A percentile compares a stretch with the other conserved stretches of the same genome.
Evolutionary conservation across 805 yeast species (phyloP).

Genomic region (Sugiyamaella floridensis): DNA sequence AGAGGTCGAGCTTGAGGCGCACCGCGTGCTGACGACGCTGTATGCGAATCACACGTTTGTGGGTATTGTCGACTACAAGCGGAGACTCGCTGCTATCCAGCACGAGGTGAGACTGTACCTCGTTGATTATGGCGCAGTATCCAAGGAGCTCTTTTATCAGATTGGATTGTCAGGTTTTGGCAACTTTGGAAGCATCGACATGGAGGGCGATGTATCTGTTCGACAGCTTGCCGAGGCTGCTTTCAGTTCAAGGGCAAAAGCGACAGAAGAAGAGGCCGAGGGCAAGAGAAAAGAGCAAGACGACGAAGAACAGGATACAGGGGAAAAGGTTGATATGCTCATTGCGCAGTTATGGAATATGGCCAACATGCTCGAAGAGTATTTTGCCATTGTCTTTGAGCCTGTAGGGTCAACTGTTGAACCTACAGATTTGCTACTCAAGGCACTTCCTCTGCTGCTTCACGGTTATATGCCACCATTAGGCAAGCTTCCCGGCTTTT

Average conservation of each 20-base stretch:
- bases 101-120: slow-evolving; percentile 69
- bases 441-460: slow-evolving; percentile 60
- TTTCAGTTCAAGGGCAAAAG: slow-evolving; percentile 20
- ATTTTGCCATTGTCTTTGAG: slow-evolving; percentile 52
- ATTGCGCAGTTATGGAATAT: slow-evolving; percentile 37
- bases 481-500: slow-evolving; percentile 57
- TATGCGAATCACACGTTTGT: slow-evolving; percentile 67
- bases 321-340: slow-evolving; percentile 19
- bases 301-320: slow-evolving; percentile 15
- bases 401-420: not conserved
- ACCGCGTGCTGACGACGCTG: slow-evolving; percentile 54
- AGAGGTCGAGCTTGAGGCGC: slow-evolving; percentile 41
- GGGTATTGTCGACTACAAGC: slow-evolving; percentile 70
- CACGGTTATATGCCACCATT: slow-evolving; percentile 57
- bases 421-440: slow-evolving; percentile 27
- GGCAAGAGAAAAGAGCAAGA: slow-evolving; percentile 7
- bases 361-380: slow-evolving; percentile 76
- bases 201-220: slow-evolving; percentile 21
- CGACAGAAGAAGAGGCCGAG: slow-evolving; percentile 1
- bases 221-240: slow-evolving; percentile 36
- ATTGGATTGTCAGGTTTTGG: slow-evolving; percentile 68
- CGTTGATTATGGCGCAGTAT: slow-evolving; percentile 70
- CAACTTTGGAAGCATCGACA: slow-evolving; percentile 60
- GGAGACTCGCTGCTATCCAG: slow-evolving; percentile 77
- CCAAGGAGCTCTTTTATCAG: slow-evolving; percentile 72